Conservation (phyloP, 352 stramenopile genomes). For the Phytophthora colocasiae region DNA sequence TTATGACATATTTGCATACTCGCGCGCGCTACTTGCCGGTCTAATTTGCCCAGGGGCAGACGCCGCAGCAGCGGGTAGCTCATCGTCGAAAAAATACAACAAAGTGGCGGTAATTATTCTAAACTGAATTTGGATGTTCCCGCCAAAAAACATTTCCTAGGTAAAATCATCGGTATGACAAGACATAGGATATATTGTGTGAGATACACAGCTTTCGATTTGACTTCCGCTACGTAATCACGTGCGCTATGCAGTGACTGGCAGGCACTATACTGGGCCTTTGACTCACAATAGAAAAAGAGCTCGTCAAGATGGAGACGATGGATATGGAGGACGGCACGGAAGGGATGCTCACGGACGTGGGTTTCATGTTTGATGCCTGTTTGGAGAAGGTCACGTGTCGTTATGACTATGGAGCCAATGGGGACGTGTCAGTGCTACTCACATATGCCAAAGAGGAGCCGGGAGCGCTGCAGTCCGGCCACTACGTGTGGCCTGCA, state of each 20-base stretch:
- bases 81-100: constrained; percentile 37
- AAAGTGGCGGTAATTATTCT: constrained; percentile 5
- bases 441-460: constrained; percentile 79
- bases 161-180: neutral
- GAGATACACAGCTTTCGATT: constrained; percentile 9
- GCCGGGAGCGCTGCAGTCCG: constrained; percentile 58
- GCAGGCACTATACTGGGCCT: neutral
- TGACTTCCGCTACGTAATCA: constrained; percentile 26
- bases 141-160: constrained; percentile 29
- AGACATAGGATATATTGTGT: neutral
- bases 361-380: constrained; percentile 76
- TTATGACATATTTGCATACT: constrained; percentile 89
- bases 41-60: constrained; percentile 64
- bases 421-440: constrained; percentile 64
- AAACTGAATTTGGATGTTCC: constrained; percentile 24
- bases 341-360: constrained; percentile 54
- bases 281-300: constrained; percentile 10
- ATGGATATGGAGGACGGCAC: constrained; percentile 45
- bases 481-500: constrained; percentile 75
- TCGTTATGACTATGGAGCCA: constrained; percentile 62
- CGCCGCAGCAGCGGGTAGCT: constrained; percentile 69
- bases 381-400: constrained; percentile 73
- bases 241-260: constrained; percentile 1
- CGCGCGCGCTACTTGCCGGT: constrained; percentile 72
- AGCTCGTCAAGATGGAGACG: constrained; percentile 28